Percentiles rank a stretch among this genome's conserved stretches.
Evolutionary conservation across 768 basidiomycete species (phyloP).

Genomic region (Lyophyllum shimeji): DNA sequence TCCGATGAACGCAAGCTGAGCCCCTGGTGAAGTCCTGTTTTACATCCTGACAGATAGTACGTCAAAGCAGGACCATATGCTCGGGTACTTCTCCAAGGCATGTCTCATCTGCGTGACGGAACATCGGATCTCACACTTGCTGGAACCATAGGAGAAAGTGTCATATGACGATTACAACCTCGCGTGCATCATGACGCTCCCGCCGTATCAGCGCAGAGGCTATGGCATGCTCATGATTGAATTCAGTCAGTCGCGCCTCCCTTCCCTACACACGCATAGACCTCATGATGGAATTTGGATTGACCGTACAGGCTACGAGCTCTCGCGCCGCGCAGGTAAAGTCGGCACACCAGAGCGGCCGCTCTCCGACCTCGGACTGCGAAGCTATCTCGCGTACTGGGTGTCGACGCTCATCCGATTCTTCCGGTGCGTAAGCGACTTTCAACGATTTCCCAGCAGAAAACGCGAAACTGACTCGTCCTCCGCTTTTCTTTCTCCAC

Average conservation of each 20-base stretch:
- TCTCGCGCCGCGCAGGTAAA: slow-evolving; percentile 77
- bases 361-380: slow-evolving; percentile 87
- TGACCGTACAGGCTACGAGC: slow-evolving; percentile 86
- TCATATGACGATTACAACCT: slow-evolving; percentile 98
- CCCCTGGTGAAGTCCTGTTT: slow-evolving; percentile 66
- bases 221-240: slow-evolving; percentile 97
- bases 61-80: slow-evolving; percentile 74
- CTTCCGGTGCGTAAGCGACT: slow-evolving; percentile 52
- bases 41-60: slow-evolving; percentile 89
- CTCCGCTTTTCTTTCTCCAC: background rate
- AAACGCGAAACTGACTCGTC: background rate
- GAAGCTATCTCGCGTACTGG: slow-evolving; percentile 91
- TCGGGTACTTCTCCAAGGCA: slow-evolving; percentile 73
- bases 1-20: background rate
- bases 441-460: background rate
- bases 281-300: no score
- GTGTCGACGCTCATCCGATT: slow-evolving; percentile 81
- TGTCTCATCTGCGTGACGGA: background rate
- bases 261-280: background rate
- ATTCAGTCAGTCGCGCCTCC: slow-evolving; percentile 69
- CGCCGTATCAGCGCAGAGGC: slow-evolving; percentile 86
- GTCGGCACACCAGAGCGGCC: slow-evolving; percentile 94
- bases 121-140: no score
- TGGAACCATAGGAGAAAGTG: slow-evolving; percentile 71
- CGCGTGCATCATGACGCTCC: slow-evolving; percentile 93